phyloP scores from a whole-genome alignment of 2,329 filamentous ascomycete species.

The Albophoma yamanashiensis region DNA sequence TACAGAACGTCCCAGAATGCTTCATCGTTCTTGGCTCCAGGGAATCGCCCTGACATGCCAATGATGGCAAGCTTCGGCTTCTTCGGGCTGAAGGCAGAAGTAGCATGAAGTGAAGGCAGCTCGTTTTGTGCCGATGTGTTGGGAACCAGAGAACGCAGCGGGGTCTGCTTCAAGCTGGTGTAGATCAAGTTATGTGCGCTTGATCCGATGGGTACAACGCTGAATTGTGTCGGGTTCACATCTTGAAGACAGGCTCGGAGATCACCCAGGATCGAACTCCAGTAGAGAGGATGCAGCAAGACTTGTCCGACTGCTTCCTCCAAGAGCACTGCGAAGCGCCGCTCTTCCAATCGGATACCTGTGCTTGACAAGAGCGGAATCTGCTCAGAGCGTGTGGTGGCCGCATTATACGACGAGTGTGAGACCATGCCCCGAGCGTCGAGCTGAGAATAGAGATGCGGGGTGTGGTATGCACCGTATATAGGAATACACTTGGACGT shows the following conservation, averaged over 20 bases:
- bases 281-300: constrained; percentile 2
- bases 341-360: background rate
- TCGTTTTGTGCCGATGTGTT: constrained; percentile 4
- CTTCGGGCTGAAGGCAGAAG: background rate
- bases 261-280: background rate
- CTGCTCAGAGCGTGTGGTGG: background rate
- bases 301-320: constrained; percentile 1
- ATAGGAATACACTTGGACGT: constrained; percentile 2
- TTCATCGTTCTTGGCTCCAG: constrained; percentile 46
- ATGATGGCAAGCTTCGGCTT: constrained; percentile 40
- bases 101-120: background rate
- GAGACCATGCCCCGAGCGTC: background rate
- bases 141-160: constrained; percentile 23
- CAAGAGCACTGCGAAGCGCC: constrained; percentile 1
- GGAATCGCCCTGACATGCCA: constrained; percentile 55
- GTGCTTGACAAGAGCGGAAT: background rate
- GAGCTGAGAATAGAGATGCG: constrained; percentile 1
- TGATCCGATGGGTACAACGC: constrained; percentile 1
- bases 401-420: background rate
- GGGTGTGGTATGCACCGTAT: constrained; percentile 3
- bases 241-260: background rate
- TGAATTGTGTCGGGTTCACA: background rate
- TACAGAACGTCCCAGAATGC: constrained; percentile 55
- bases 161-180: constrained; percentile 2
- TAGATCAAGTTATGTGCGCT: constrained; percentile 4